These are phyloP conservation scores for Cyberlindnera mississippiensis DNA, from an alignment of 805 yeast species.

Conservation along the genomic window DNA sequence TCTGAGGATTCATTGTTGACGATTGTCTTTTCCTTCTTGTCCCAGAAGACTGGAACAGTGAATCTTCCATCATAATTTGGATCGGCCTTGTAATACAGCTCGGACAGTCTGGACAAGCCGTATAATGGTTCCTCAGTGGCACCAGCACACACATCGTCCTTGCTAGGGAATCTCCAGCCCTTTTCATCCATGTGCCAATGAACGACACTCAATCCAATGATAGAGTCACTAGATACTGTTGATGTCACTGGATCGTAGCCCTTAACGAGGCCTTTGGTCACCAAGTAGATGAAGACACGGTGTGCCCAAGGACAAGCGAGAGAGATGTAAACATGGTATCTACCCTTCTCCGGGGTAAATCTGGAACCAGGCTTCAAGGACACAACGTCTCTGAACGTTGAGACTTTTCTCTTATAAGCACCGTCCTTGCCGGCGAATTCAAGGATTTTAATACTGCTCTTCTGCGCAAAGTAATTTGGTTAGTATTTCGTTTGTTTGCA, in stretches of 20 bases:
- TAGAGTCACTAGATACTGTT: slow-evolving; percentile 32
- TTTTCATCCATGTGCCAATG: slow-evolving; percentile 85
- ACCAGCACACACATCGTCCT: slow-evolving; percentile 35
- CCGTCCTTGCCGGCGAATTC: slow-evolving; percentile 52
- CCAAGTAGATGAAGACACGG: slow-evolving; percentile 68
- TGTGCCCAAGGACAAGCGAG: slow-evolving; percentile 97
- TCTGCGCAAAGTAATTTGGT: slow-evolving; percentile 2
- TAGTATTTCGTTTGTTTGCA: no score
- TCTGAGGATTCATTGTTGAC: slow-evolving; percentile 92
- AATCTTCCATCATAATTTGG: slow-evolving; percentile 77
- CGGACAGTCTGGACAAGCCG: slow-evolving; percentile 55
- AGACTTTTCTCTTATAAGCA: slow-evolving; percentile 49
- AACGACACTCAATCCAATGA: slow-evolving; percentile 71
- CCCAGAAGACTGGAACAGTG: slow-evolving; percentile 95
- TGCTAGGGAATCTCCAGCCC: slow-evolving; percentile 81
- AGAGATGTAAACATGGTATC: slow-evolving; percentile 87
- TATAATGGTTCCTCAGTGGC: slow-evolving; percentile 59
- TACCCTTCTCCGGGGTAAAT: slow-evolving; percentile 68
- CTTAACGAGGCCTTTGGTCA: slow-evolving; percentile 66
- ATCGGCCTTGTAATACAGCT: slow-evolving; percentile 71
- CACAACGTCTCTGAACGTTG: slow-evolving; percentile 62
- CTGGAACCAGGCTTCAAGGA: slow-evolving; percentile 53
- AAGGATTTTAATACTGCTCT: slow-evolving; percentile 35
- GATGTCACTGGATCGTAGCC: slow-evolving; percentile 32
- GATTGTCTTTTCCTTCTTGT: slow-evolving; percentile 72